A percentile compares a stretch with the other conserved stretches of the same genome.
phyloP scores from a whole-genome alignment of 2,329 filamentous ascomycete species.

The Cytospora schulzeri region DNA sequence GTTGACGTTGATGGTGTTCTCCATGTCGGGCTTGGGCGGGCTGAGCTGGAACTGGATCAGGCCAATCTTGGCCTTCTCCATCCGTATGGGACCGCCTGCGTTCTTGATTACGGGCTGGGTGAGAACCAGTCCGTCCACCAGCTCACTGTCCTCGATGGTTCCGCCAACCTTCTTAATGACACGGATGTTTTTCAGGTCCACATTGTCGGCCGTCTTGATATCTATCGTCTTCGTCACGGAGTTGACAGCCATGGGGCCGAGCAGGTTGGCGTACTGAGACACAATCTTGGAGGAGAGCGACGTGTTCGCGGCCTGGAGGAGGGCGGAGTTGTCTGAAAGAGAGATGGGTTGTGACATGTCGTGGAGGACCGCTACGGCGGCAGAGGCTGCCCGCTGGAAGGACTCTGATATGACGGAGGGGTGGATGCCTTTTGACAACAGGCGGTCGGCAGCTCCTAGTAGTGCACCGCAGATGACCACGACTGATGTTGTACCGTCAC shows the following conservation, averaged over 20 bases:
- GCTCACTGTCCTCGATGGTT: constrained; percentile 97
- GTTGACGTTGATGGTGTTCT: constrained; percentile 98
- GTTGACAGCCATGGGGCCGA: constrained; percentile 98
- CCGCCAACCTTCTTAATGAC: constrained; percentile 98
- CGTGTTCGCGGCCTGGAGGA: constrained; percentile 95
- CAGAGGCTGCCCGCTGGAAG: constrained; percentile 91
- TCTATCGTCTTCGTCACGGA: constrained; percentile 96
- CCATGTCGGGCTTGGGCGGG: constrained; percentile 99
- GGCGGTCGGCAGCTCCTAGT: constrained; percentile 86
- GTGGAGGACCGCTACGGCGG: constrained; percentile 86
- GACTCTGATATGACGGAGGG: constrained; percentile 96
- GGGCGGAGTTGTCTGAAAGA: constrained; percentile 81
- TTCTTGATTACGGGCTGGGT: constrained; percentile 93
- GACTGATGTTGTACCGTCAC: constrained; percentile 96
- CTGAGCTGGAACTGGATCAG: constrained; percentile 98
- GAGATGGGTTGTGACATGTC: constrained; percentile 95
- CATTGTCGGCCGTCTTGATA: constrained; percentile 91
- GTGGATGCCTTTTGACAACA: constrained; percentile 92
- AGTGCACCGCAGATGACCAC: constrained; percentile 97
- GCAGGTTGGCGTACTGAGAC: constrained; percentile 89
- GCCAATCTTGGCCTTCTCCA: constrained; percentile 97
- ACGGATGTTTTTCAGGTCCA: constrained; percentile 93
- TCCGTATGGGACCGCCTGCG: constrained; percentile 83
- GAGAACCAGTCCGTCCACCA: constrained; percentile 91
- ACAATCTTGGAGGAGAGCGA: constrained; percentile 98